Evolutionary conservation across 1,139 yeast genomes (phyloP).

Genomic region (Debaryomyces sp.): DNA sequence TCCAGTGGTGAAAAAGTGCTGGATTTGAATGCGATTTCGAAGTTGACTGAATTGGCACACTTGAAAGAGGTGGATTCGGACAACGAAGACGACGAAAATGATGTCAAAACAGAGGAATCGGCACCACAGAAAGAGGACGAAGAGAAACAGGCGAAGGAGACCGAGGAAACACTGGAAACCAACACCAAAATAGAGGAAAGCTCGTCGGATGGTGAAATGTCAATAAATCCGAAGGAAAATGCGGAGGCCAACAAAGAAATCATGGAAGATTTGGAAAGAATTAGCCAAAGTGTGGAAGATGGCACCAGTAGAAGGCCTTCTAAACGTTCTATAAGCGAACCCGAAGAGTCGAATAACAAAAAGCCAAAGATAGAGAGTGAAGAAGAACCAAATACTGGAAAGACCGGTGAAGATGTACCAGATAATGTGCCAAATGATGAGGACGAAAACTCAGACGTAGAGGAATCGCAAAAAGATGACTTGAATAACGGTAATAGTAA

Average conservation of each 20-base stretch:
- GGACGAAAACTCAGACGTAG: conserved; percentile 9
- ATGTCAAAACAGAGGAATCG: neutral
- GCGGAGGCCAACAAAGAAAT: conserved; percentile 10
- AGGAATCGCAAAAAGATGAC: conserved; percentile 14
- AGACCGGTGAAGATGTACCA: conserved; percentile 11
- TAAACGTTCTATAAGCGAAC: conserved; percentile 3
- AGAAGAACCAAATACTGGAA: conserved; percentile 16
- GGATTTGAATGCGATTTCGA: conserved; percentile 43
- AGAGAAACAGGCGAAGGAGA: neutral
- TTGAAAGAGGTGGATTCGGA: conserved; percentile 35
- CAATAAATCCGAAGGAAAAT: conserved; percentile 10
- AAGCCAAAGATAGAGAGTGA: conserved; percentile 9
- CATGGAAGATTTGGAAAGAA: conserved; percentile 9
- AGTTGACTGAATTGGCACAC: conserved; percentile 46
- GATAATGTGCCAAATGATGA: conserved; percentile 5
- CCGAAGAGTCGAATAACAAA: conserved; percentile 14
- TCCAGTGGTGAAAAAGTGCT: conserved; percentile 29
- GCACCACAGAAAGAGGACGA: neutral
- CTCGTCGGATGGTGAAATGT: conserved; percentile 7
- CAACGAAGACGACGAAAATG: conserved; percentile 18
- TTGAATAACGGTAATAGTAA: conserved; percentile 14
- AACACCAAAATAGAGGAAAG: conserved; percentile 5
- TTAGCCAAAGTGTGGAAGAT: conserved; percentile 2
- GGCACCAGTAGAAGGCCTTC: conserved; percentile 4
- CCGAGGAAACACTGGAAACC: neutral